Evolutionary conservation across 2,329 filamentous ascomycete species (phyloP).

Genomic region (Pezicula neosporulosa): DNA sequence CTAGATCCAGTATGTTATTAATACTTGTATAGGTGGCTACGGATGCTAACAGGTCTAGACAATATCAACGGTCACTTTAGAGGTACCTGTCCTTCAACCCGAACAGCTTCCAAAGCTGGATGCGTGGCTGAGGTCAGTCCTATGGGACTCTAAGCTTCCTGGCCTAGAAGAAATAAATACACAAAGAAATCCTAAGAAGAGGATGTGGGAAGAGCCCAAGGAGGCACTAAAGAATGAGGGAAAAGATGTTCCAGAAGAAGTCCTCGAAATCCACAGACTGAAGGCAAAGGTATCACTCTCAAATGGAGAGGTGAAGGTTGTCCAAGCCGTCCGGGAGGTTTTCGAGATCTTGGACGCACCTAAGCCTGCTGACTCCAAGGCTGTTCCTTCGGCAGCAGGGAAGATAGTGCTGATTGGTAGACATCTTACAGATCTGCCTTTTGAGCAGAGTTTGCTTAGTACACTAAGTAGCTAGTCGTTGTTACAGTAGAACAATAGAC

Average conservation of each 20-base stretch:
- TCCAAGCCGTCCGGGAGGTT: conserved; percentile 89
- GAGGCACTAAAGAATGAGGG: not conserved
- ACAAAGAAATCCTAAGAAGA: conserved; percentile 9
- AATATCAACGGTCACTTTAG: conserved; percentile 78
- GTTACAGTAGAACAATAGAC: not conserved
- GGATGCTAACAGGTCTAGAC: conserved; percentile 44
- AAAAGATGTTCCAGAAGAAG: conserved; percentile 29
- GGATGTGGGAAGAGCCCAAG: conserved; percentile 25
- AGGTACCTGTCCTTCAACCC: conserved; percentile 55
- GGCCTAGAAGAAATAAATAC: not conserved
- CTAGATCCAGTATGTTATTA: conserved; percentile 70
- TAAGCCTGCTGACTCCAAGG: conserved; percentile 18
- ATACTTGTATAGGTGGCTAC: not conserved
- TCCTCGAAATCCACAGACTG: conserved; percentile 77
- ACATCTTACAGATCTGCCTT: conserved; percentile 46
- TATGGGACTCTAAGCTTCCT: conserved; percentile 76
- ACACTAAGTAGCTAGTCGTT: not conserved
- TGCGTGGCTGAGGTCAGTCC: conserved; percentile 73
- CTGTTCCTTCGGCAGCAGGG: conserved; percentile 31
- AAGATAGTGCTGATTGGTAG: conserved; percentile 65
- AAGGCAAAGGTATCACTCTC: conserved; percentile 74
- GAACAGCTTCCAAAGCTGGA: conserved; percentile 65
- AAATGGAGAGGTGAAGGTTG: conserved; percentile 66
- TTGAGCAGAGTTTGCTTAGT: conserved; percentile 38
- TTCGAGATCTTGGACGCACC: conserved; percentile 80